Evolutionary conservation across 2,329 filamentous ascomycete genomes (phyloP).

Genomic region (Fusarium sp.): DNA sequence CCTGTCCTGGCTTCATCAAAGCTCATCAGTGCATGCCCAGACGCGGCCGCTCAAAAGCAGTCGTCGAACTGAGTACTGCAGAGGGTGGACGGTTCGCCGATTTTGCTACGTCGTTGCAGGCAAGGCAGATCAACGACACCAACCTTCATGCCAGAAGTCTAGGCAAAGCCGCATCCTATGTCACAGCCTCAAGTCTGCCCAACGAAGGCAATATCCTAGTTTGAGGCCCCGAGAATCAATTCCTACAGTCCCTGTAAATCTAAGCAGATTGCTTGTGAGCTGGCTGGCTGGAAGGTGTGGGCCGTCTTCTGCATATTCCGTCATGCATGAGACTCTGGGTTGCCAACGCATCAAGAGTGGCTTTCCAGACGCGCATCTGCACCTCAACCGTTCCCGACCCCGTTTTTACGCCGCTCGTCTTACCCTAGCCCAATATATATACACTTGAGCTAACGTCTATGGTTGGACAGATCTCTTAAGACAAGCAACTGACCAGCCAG

Average conservation of each 20-base stretch:
- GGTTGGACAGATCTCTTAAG: constrained; percentile 52
- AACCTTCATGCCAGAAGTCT: background rate
- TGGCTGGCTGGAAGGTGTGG: constrained; percentile 43
- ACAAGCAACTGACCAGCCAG: constrained; percentile 45
- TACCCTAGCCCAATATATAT: constrained; percentile 48
- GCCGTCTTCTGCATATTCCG: constrained; percentile 64
- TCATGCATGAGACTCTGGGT: constrained; percentile 63
- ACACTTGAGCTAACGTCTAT: constrained; percentile 52
- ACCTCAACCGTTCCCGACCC: constrained; percentile 44
- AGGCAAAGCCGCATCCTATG: constrained; percentile 2
- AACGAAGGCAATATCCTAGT: constrained; percentile 24
- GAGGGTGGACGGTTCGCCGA: constrained; percentile 16
- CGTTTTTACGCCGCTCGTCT: constrained; percentile 40
- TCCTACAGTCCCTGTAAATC: constrained; percentile 19
- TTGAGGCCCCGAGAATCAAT: constrained; percentile 34
- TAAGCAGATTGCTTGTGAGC: constrained; percentile 32
- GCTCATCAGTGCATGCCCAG: constrained; percentile 31
- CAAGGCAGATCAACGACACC: constrained; percentile 9
- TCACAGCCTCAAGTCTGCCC: constrained; percentile 11
- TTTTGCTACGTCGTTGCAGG: constrained; percentile 24
- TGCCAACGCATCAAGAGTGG: constrained; percentile 56
- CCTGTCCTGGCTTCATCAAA: constrained; percentile 18
- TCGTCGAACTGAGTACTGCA: constrained; percentile 1
- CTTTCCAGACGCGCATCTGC: constrained; percentile 46
- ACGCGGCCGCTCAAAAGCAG: constrained; percentile 20